Base-by-base conservation (phyloP, 352 stramenopile species). In the Phytophthora foliorum region DNA sequence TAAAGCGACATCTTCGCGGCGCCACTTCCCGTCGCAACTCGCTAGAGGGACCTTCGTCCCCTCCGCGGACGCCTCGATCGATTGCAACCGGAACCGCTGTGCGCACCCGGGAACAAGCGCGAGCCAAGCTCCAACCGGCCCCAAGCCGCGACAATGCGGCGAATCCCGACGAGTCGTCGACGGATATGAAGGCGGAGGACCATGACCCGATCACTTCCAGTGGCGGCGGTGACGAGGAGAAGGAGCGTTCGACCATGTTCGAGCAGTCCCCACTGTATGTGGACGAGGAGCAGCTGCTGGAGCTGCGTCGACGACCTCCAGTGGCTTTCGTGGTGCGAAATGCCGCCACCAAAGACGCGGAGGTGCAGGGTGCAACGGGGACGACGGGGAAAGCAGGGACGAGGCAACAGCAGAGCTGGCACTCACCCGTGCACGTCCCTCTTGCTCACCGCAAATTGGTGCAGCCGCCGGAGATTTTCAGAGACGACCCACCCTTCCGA, bases 391-490 rank as follows among this genome's bases (percentile, higher is more conserved):
- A 9, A n/a, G 19, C 10, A 8, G 53, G 32, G 10, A 19, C 32
- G 1, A 62, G 21, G 4, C 31, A 48, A 17, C 56, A 53, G 7
- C 84, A 91, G 53, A 86, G 78, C 27, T 93, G 86, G 86, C 66
- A 91, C 38, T 81, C 86, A 2, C 81, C 74, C 2, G 57, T 91
- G 16, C 80, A 83, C n/a, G 80, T 92, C 0, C 82, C 86, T 8
- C 59, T 93, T 2, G 38, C 75, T 1, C 85, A 91, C 67, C 82
- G 83, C 48, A 93, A 93, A 42, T 58, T 90, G 32, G 80, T 93
- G 50, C 59, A 82, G 21, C 52, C 78, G 1, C 80, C 78, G 3
- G 70, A 68, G 41, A 78, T 88, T 45, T 88, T 91, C 56, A 67
- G 72, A 31, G 49, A 64, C 4, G 70, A 88, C 11, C 69, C 66